Percentiles rank a stretch among this genome's conserved stretches.
Evolutionary conservation across 2,329 filamentous ascomycete genomes (phyloP).

Genomic region (Aaosphaeria arxii): DNA sequence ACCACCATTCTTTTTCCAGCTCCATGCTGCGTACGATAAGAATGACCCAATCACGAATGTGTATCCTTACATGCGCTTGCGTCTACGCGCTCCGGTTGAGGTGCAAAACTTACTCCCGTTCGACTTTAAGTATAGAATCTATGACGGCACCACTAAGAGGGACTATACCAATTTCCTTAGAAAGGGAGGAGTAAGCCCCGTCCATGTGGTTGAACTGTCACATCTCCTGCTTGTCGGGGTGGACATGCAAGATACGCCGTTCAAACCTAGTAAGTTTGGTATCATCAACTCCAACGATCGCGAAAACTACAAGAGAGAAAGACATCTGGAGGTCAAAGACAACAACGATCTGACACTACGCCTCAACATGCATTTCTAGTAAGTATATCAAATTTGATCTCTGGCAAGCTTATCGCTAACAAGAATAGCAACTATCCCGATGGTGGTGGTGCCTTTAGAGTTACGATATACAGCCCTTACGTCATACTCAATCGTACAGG

Average conservation of each 20-base stretch:
- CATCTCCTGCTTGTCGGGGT: conserved; percentile 89
- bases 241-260: conserved; percentile 94
- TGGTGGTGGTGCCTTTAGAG: conserved; percentile 92
- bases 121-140: conserved; percentile 99
- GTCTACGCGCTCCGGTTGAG: conserved; percentile 87
- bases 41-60: conserved; percentile 77
- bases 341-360: conserved; percentile 74
- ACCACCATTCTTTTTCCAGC: conserved; percentile 92
- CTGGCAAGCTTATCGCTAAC: conserved; percentile 9
- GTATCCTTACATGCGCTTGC: conserved; percentile 93
- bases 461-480: conserved; percentile 93
- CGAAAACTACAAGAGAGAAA: conserved; percentile 85
- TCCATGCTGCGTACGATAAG: conserved; percentile 81
- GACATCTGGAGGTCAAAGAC: conserved; percentile 77
- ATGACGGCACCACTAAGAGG: conserved; percentile 97
- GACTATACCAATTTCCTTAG: conserved; percentile 98
- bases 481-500: conserved; percentile 95
- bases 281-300: conserved; percentile 90
- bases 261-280: conserved; percentile 92
- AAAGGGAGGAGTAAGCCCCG: conserved; percentile 93
- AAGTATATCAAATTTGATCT: conserved; percentile 23
- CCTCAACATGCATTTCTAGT: conserved; percentile 86
- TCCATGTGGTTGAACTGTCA: conserved; percentile 94
- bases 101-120: conserved; percentile 93
- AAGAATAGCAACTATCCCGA: conserved; percentile 67